Percentiles rank a stretch among this genome's conserved stretches.
Conservation (phyloP, 768 basidiomycete species). For the Agaricus blazei region DNA sequence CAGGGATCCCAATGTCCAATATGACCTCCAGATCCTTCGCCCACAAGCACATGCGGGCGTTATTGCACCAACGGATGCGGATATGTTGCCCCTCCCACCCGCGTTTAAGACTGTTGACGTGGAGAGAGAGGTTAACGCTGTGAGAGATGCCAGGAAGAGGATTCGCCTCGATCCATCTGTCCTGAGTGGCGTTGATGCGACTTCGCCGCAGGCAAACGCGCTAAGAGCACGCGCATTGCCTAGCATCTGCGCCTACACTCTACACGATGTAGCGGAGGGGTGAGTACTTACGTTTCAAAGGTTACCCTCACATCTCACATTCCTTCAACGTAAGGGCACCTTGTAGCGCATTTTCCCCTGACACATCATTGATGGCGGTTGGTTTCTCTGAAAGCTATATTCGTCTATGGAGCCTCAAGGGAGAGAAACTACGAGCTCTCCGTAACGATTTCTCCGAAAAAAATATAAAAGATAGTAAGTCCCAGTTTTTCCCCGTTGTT, state of each 20-base stretch:
- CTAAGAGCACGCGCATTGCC: constrained; percentile 70
- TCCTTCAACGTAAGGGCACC: constrained; percentile 51
- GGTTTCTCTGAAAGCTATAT: constrained; percentile 97
- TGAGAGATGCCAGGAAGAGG: constrained; percentile 87
- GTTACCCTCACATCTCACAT: constrained; percentile 1
- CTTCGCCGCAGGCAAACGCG: constrained; percentile 52
- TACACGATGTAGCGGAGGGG: constrained; percentile 96
- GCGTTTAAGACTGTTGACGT: constrained; percentile 85
- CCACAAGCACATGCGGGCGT: constrained; percentile 50
- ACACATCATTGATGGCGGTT: constrained; percentile 88
- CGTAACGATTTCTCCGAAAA: constrained; percentile 70
- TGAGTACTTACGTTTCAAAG: constrained; percentile 29
- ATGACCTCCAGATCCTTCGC: constrained; percentile 53
- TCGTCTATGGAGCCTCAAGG: constrained; percentile 91
- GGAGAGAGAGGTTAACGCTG: constrained; percentile 82
- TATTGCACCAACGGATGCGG: constrained; percentile 58
- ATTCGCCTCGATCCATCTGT: constrained; percentile 83
- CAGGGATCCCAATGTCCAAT: constrained; percentile 60
- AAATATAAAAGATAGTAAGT: constrained; percentile 67
- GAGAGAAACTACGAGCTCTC: constrained; percentile 76
- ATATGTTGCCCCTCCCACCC: constrained; percentile 77
- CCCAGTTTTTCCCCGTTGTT: neutral
- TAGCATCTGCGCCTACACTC: constrained; percentile 91
- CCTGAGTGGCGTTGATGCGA: constrained; percentile 50
- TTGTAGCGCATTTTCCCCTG: constrained; percentile 83